phyloP scores from a whole-genome alignment of 768 basidiomycete genomes.

The Trametes elegans region DNA sequence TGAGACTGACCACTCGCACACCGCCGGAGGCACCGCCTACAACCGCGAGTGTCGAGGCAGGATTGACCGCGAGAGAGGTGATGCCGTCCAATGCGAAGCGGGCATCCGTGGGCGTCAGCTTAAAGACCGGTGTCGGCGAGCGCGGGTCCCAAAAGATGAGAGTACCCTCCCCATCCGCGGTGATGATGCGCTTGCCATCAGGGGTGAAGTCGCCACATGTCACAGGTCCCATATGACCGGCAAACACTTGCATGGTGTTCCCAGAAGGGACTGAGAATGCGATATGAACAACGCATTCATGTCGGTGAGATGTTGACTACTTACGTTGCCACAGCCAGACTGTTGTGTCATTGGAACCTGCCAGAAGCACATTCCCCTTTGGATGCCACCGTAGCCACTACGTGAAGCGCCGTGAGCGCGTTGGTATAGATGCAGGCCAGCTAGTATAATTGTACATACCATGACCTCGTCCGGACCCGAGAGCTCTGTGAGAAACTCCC shows the following conservation, averaged over 20 bases:
- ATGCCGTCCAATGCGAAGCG: conserved; percentile 83
- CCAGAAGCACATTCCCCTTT: conserved; percentile 82
- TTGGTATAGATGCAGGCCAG: background rate
- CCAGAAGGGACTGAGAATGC: conserved; percentile 81
- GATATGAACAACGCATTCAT: conserved; percentile 2
- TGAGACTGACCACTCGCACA: conserved; percentile 84
- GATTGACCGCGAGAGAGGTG: conserved; percentile 82
- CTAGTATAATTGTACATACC: conserved; percentile 46
- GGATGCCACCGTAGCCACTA: conserved; percentile 98
- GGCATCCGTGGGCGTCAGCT: conserved; percentile 65
- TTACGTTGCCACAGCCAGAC: conserved; percentile 97
- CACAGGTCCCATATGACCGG: conserved; percentile 82
- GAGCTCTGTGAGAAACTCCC: conserved; percentile 94
- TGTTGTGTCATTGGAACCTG: conserved; percentile 89
- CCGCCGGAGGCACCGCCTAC: conserved; percentile 85
- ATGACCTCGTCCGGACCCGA: conserved; percentile 95
- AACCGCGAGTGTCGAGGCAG: conserved; percentile 85
- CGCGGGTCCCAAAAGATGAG: conserved; percentile 93
- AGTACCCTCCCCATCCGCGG: conserved; percentile 78
- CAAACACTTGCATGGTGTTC: conserved; percentile 93
- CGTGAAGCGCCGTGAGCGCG: conserved; percentile 2
- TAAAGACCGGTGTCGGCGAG: conserved; percentile 73
- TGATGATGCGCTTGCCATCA: conserved; percentile 88
- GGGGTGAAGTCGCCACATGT: conserved; percentile 91
- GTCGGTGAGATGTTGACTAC: conserved; percentile 25